phyloP scores from a whole-genome alignment of 1,284 basidiomycete species.

The Malassezia equina region DNA sequence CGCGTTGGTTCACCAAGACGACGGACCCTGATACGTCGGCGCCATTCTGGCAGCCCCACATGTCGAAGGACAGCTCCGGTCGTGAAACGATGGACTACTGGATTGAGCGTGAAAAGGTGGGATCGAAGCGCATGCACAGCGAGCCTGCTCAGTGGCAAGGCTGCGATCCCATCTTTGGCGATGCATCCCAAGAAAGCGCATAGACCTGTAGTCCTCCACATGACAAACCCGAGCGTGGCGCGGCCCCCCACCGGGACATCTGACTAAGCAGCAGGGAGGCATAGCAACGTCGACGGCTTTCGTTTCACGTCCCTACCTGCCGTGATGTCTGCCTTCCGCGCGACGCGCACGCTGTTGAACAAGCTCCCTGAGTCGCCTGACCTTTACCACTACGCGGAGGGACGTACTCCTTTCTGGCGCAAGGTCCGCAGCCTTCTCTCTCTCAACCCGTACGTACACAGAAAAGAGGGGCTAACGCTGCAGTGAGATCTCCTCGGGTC shows the following conservation, averaged over 20 bases:
- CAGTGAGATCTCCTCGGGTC: conserved; percentile 70
- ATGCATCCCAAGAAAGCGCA: background rate
- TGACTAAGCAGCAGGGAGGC: background rate
- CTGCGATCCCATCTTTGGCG: conserved; percentile 13
- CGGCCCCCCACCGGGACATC: background rate
- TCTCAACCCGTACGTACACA: conserved; percentile 58
- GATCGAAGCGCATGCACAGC: conserved; percentile 16
- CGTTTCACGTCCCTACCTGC: background rate
- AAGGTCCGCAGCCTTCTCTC: conserved; percentile 38
- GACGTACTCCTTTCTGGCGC: conserved; percentile 46
- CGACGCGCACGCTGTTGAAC: conserved; percentile 26
- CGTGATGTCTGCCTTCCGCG: conserved; percentile 22
- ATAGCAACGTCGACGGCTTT: background rate
- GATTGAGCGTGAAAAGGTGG: conserved; percentile 27
- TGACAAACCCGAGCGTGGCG: background rate
- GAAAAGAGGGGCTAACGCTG: background rate
- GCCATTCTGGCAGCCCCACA: conserved; percentile 31
- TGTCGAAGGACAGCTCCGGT: background rate
- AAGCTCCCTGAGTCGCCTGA: conserved; percentile 31
- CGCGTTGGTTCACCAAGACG: conserved; percentile 53
- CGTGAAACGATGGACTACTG: conserved; percentile 29
- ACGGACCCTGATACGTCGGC: conserved; percentile 37
- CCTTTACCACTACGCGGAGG: conserved; percentile 40
- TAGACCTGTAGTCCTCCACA: background rate
- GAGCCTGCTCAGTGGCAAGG: conserved; percentile 20